A percentile compares a stretch with the other conserved stretches of the same genome.
Conservation (phyloP, 2,329 filamentous ascomycete genomes). For the Alternaria solani region DNA sequence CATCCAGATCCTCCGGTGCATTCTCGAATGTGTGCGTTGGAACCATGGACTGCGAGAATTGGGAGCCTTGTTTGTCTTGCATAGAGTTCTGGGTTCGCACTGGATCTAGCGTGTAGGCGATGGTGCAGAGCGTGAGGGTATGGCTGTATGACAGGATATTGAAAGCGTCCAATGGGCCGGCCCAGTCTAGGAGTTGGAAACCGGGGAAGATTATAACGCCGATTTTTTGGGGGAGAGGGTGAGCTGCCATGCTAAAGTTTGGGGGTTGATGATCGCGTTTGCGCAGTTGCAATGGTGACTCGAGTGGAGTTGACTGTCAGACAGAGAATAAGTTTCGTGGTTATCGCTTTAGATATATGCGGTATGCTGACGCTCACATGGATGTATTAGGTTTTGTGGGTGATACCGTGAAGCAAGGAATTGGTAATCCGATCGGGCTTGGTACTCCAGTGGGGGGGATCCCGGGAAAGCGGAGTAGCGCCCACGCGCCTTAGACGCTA, state of each 20-base stretch:
- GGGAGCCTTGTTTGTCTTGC: slow-evolving; percentile 23
- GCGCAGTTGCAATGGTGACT: neutral
- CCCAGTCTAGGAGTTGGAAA: slow-evolving; percentile 50
- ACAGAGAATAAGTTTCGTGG: neutral
- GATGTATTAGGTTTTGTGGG: neutral
- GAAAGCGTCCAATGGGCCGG: slow-evolving; percentile 59
- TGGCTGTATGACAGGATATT: slow-evolving; percentile 45
- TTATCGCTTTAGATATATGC: neutral
- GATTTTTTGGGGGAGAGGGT: slow-evolving; percentile 37
- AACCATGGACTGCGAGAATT: slow-evolving; percentile 51
- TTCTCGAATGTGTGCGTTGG: slow-evolving; percentile 65
- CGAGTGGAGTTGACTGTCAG: neutral
- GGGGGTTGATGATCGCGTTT: neutral
- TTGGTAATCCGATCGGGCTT: slow-evolving; percentile 12
- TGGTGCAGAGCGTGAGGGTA: slow-evolving; percentile 43
- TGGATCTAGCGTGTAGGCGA: slow-evolving; percentile 46
- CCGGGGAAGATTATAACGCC: slow-evolving; percentile 49
- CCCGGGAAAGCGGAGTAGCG: slow-evolving; percentile 11
- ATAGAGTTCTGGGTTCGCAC: slow-evolving; percentile 40
- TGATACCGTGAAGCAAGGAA: slow-evolving; percentile 3
- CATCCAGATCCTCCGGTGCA: slow-evolving; percentile 62
- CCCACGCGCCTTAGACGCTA: slow-evolving; percentile 7
- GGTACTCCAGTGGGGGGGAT: neutral
- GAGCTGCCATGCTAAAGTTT: slow-evolving; percentile 5
- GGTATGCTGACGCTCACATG: neutral